Base-by-base conservation (phyloP, 306 rosid species). In the Casuarina cunninghamiana region DNA sequence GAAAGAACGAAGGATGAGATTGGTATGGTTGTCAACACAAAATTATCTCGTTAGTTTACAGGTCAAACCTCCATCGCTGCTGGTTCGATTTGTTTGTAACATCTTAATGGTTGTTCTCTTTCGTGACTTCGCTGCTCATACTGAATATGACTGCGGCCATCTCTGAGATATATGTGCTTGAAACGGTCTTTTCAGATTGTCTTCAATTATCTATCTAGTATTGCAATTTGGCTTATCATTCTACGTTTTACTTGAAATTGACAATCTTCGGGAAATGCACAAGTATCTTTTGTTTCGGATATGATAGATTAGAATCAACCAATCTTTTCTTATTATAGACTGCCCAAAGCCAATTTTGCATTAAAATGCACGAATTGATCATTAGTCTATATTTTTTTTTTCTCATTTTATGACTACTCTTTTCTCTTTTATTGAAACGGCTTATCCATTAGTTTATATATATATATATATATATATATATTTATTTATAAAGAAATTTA, bases 1-100 rank as follows among this genome's bases (percentile, higher is more conserved):
- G 74, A 71, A 76, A 32, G 75, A 79, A 41, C 68, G 83, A 60
- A 83, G 83, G 55, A 79, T 75, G 81, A 83, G 83, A 58, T 16
- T 83, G 81, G 67, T 78, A 51, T 32, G 62, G 44, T 41, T 83
- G 79, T 75, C 83, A 21, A 46, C 78, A 10, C 83, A 83, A 42
- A 13, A 75, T 39, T 76, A 66, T 72, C 74, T 83, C 3, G 16
- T 21, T 55, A 74, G 81, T 38, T 17, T 71, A 35, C 72, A 55
- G 3, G 13, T 66, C 9, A 55, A 69, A 11, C 67, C 68, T 71
- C 39, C 78, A 1, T 44, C 70, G 3, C 10, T 58, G 61, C 5
- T 72, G 4, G 45, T 50, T 61, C 72, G 51, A 44, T 6, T 79
- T 68, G 21, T 78, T 43, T 43, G 73, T 60, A 1, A 70, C 26